phyloP scores from a whole-genome alignment of 176 grass and related monocot genomes.

The Musa troglodytarum region DNA sequence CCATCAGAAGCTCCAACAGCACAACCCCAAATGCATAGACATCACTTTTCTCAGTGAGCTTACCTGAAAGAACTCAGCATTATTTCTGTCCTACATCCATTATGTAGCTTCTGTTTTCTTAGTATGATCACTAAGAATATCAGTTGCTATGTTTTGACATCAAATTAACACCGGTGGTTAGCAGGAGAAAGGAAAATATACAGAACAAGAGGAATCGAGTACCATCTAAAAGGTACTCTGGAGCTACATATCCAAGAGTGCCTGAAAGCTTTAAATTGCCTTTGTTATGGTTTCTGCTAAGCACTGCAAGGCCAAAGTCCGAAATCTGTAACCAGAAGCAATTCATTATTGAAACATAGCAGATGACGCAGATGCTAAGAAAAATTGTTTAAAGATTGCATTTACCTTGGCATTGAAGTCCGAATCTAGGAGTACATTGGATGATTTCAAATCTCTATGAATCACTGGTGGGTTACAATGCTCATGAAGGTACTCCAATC shows the following conservation, averaged over 20 bases:
- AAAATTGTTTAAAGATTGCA: neutral
- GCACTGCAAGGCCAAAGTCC: constrained; percentile 92
- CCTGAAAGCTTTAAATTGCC: constrained; percentile 74
- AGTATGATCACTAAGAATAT: neutral
- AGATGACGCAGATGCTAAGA: neutral
- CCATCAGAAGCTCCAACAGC: constrained; percentile 90
- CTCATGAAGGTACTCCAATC: constrained; percentile 95
- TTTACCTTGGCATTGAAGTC: constrained; percentile 89
- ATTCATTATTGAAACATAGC: neutral
- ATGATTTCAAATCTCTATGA: constrained; percentile 97
- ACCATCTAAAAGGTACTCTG: constrained; percentile 90
- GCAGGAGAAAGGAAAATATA: neutral
- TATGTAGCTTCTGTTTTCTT: neutral
- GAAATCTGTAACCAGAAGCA: constrained; percentile 52
- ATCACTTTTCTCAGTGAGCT: constrained; percentile 93
- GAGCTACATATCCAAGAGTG: constrained; percentile 93
- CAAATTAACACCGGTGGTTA: neutral
- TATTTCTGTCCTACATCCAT: neutral
- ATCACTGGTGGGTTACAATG: constrained; percentile 87
- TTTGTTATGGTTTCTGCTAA: constrained; percentile 53
- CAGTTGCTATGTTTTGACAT: neutral
- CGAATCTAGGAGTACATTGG: constrained; percentile 93
- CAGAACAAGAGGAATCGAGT: constrained; percentile 16
- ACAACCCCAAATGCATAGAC: constrained; percentile 93
- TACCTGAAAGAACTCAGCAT: constrained; percentile 31